A percentile compares a stretch with the other conserved stretches of the same genome.
These are phyloP conservation scores for Melanogaster broomeanus DNA, from an alignment of 768 basidiomycete genomes.

Conservation along the genomic window DNA sequence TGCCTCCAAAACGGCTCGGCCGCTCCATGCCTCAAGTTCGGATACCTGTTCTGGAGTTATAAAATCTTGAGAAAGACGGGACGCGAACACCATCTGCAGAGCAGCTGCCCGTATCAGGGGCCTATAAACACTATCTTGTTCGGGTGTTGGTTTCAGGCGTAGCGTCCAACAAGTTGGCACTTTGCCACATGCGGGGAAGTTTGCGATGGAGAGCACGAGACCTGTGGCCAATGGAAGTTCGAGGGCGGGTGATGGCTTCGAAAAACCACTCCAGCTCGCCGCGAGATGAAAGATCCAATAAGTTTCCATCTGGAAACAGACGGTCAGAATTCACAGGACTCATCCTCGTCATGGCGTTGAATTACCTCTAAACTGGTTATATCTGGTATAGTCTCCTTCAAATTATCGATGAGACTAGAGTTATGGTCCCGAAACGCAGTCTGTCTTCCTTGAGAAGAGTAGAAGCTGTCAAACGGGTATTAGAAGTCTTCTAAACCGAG, in stretches of 20 bases:
- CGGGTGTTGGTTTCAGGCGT: not conserved
- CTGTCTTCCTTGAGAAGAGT: conserved; percentile 83
- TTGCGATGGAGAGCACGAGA: conserved; percentile 39
- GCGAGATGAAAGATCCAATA: conserved; percentile 83
- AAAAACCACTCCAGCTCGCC: conserved; percentile 56
- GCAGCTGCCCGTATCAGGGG: conserved; percentile 70
- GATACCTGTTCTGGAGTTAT: conserved; percentile 69
- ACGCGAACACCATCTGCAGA: conserved; percentile 82
- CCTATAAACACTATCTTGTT: conserved; percentile 5
- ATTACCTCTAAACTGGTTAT: conserved; percentile 71
- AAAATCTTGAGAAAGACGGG: conserved; percentile 68
- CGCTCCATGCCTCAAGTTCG: conserved; percentile 62
- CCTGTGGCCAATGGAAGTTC: conserved; percentile 47
- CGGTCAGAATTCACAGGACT: not conserved
- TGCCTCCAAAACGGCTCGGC: conserved; percentile 60
- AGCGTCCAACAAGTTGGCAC: conserved; percentile 11
- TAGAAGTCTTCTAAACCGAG: not conserved
- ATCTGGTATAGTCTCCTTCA: conserved; percentile 51
- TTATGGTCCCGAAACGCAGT: conserved; percentile 83
- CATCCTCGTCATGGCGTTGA: not conserved
- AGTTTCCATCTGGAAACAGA: conserved; percentile 72
- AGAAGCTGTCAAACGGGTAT: conserved; percentile 56
- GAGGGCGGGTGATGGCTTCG: conserved; percentile 18
- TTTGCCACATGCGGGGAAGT: conserved; percentile 5
- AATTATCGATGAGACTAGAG: conserved; percentile 55